Conservation (phyloP, 2,329 filamentous ascomycete genomes). For the Paracoccidioides lutzii region DNA sequence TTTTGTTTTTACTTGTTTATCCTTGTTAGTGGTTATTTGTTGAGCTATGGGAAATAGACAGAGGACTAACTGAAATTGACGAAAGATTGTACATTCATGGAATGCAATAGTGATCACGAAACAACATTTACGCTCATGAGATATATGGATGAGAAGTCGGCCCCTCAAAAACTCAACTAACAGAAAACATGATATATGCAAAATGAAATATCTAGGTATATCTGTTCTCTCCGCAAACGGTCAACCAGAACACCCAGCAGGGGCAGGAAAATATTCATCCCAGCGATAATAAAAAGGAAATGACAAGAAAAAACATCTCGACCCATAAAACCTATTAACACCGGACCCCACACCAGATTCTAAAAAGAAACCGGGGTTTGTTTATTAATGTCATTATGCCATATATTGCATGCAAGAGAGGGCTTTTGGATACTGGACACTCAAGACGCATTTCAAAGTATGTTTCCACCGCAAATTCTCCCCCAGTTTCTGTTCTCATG, state of each 20-base stretch:
- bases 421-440: background rate
- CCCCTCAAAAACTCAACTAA: background rate
- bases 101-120: background rate
- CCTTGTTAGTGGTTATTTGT: background rate
- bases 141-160: background rate
- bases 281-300: background rate
- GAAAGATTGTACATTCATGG: background rate
- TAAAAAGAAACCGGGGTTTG: background rate
- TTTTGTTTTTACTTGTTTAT: background rate
- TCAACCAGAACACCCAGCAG: background rate
- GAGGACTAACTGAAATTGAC: background rate
- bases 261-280: background rate
- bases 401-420: background rate
- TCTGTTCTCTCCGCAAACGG: background rate
- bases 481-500: background rate
- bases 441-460: background rate
- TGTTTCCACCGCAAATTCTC: background rate
- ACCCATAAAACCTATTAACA: background rate
- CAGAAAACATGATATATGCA: background rate
- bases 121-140: background rate
- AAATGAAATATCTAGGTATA: background rate
- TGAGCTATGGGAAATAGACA: background rate
- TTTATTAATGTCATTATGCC: background rate
- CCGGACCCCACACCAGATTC: background rate
- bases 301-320: background rate